Evolutionary conservation across 495 filamentous ascomycete genomes (phyloP), one percentile per base, ranked within the genome.

Genomic region (Pyrenopolyporus hunteri): DNA sequence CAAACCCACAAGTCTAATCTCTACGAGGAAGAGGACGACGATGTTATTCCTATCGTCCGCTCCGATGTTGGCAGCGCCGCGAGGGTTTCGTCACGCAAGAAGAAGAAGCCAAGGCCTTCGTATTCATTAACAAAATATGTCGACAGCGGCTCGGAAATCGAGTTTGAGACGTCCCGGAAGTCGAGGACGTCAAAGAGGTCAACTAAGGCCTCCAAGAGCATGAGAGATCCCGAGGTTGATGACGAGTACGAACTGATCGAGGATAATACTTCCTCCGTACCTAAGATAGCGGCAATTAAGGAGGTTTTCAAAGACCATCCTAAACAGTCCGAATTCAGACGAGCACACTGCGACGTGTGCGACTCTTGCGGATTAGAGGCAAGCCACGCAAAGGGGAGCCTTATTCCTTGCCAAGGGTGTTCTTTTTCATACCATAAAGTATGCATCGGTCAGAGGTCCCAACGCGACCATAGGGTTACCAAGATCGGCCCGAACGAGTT

Each of bases 341-440:
- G 74, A 25, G 77, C 79, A 4, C 95, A 99, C 70, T 82, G 76
- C n/a, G 73, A 82, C 13, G 68, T 66, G 4, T 99, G 95, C 71
- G 87, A 90, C 56, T 77, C 81, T n/a, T 99, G 95, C 72, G 31
- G 31, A 31, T 42, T 52, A 9, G 46, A 23, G 2, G 72, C 75
- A 13, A 70, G 75, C 4, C 64, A 74, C 25, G 84, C 81, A 6
- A 88, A 85, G 69, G 87, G 85, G 0, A 73, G 76, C 7, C 78
- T 98, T 16, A 78, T 98, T 3, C 89, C 82, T 64, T 99, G 95
- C 63, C 95, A 99, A 71, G 93, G 95, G 14, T 99, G 95, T 71
- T 90, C 85, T 2, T 80, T 83, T 17, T 79, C 89, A 0, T 96
- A 90, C 60, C 95, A 99, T 67, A 87, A 89, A 64, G 67, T 63